Conservation (phyloP, 2,329 filamentous ascomycete species). For the Xylaria sp. region DNA sequence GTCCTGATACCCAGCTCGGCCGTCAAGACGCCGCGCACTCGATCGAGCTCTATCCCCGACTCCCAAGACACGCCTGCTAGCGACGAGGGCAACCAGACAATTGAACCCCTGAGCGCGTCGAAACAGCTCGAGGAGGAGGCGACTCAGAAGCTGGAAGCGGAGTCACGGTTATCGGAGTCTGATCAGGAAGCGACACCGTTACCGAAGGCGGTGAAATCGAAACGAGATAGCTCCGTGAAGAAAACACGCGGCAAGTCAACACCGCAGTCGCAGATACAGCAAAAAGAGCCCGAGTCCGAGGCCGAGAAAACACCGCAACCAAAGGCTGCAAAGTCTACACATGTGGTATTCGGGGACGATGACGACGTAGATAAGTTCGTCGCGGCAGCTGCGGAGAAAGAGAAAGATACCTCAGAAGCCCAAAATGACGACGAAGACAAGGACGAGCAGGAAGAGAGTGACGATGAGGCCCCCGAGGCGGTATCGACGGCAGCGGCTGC, state of each 20-base stretch:
- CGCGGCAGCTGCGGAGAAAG: slow-evolving; percentile 40
- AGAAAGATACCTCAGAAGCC: slow-evolving; percentile 19
- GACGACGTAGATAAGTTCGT: slow-evolving; percentile 49
- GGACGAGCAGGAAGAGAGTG: slow-evolving; percentile 53
- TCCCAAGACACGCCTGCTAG: slow-evolving; percentile 36
- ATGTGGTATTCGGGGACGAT: slow-evolving; percentile 49
- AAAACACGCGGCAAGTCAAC: neutral
- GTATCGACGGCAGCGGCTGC: slow-evolving; percentile 64
- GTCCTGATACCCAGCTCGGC: slow-evolving; percentile 42
- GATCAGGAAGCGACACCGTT: slow-evolving; percentile 35
- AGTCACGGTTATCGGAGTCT: slow-evolving; percentile 32
- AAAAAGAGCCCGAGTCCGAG: slow-evolving; percentile 33
- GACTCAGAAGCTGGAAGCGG: slow-evolving; percentile 42
- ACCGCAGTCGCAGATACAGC: slow-evolving; percentile 5
- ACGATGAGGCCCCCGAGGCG: slow-evolving; percentile 67
- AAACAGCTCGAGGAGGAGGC: slow-evolving; percentile 49
- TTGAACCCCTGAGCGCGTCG: slow-evolving; percentile 44
- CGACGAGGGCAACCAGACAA: slow-evolving; percentile 23
- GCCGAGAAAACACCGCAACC: slow-evolving; percentile 33
- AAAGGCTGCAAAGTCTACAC: slow-evolving; percentile 43
- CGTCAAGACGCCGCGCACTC: slow-evolving; percentile 35
- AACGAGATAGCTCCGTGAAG: slow-evolving; percentile 44
- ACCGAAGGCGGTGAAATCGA: slow-evolving; percentile 40
- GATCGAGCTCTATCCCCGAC: slow-evolving; percentile 38
- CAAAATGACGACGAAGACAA: slow-evolving; percentile 41